A percentile compares a stretch with the other conserved stretches of the same genome.
Conservation (phyloP, 805 yeast species). For the Candida ficus region DNA sequence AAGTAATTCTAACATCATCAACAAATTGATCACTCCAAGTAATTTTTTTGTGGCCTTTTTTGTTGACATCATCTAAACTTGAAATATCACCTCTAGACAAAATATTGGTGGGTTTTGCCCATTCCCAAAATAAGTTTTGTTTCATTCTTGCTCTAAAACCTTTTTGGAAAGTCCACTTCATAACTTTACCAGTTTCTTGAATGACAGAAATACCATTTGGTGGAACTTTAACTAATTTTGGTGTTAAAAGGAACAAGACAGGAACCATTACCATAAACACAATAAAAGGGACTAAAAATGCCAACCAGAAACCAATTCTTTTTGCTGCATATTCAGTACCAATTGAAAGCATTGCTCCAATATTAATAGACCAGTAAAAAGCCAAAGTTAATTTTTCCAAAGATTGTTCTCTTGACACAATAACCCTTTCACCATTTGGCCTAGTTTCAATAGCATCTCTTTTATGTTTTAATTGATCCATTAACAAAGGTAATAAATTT, state of each 20-base stretch:
- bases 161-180: slow-evolving; percentile 34
- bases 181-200: slow-evolving; percentile 35
- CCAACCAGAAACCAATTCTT: slow-evolving; percentile 65
- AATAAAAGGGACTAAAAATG: slow-evolving; percentile 62
- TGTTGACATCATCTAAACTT: slow-evolving; percentile 7
- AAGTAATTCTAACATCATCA: slow-evolving; percentile 60
- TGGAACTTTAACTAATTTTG: slow-evolving; percentile 12
- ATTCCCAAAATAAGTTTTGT: slow-evolving; percentile 40
- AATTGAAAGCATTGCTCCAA: slow-evolving; percentile 67
- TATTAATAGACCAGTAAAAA: slow-evolving; percentile 68
- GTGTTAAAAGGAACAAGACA: slow-evolving; percentile 31
- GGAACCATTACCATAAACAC: slow-evolving; percentile 47
- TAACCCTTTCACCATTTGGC: slow-evolving; percentile 57
- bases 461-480: slow-evolving; percentile 62
- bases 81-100: slow-evolving; percentile 34
- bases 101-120: slow-evolving; percentile 52
- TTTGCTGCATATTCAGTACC: slow-evolving; percentile 70
- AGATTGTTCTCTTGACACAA: slow-evolving; percentile 63
- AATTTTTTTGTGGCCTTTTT: slow-evolving; percentile 18
- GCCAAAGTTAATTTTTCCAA: slow-evolving; percentile 68
- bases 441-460: slow-evolving; percentile 49
- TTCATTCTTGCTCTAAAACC: slow-evolving; percentile 37
- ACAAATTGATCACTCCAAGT: slow-evolving; percentile 66
- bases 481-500: slow-evolving; percentile 61
- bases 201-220: slow-evolving; percentile 35